phyloP scores from a whole-genome alignment of 2,329 filamentous ascomycete species.

The Stenocarpella maydis region DNA sequence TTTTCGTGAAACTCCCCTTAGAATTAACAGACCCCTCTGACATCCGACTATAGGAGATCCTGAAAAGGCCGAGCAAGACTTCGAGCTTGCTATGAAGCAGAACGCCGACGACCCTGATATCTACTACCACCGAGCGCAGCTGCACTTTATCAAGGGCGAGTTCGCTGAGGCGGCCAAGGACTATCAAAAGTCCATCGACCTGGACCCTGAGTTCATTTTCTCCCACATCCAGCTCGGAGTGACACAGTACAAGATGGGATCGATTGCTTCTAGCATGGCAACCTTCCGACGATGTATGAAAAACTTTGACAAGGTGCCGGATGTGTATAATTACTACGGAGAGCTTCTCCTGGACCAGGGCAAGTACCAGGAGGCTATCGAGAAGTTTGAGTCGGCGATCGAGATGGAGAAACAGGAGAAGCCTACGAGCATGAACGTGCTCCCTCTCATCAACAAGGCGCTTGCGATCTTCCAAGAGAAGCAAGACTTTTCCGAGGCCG shows the following conservation, averaged over 20 bases:
- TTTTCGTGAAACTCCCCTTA: neutral
- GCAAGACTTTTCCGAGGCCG: slow-evolving; percentile 92
- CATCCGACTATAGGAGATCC: slow-evolving; percentile 68
- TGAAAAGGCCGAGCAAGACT: slow-evolving; percentile 87
- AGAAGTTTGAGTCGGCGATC: slow-evolving; percentile 98
- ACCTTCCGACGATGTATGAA: slow-evolving; percentile 98
- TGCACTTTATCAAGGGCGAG: slow-evolving; percentile 97
- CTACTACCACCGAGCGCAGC: slow-evolving; percentile 97
- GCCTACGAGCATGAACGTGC: slow-evolving; percentile 95
- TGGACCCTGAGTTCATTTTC: slow-evolving; percentile 97
- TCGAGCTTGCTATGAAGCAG: slow-evolving; percentile 83
- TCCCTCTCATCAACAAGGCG: slow-evolving; percentile 98
- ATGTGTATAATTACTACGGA: slow-evolving; percentile 99
- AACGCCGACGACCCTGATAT: slow-evolving; percentile 93
- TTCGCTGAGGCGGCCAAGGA: slow-evolving; percentile 95
- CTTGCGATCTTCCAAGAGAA: slow-evolving; percentile 98
- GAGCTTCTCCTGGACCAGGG: slow-evolving; percentile 96
- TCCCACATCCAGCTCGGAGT: slow-evolving; percentile 99
- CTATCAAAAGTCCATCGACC: slow-evolving; percentile 98
- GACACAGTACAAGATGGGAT: slow-evolving; percentile 99
- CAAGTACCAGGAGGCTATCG: slow-evolving; percentile 93
- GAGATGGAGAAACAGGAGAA: slow-evolving; percentile 97
- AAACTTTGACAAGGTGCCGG: slow-evolving; percentile 95
- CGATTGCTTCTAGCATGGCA: slow-evolving; percentile 96
- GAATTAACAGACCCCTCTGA: slow-evolving; percentile 42